A percentile compares a stretch with the other conserved stretches of the same genome.
Evolutionary conservation across 2,329 filamentous ascomycete species (phyloP).

Genomic region (Pyricularia pennisetigena): DNA sequence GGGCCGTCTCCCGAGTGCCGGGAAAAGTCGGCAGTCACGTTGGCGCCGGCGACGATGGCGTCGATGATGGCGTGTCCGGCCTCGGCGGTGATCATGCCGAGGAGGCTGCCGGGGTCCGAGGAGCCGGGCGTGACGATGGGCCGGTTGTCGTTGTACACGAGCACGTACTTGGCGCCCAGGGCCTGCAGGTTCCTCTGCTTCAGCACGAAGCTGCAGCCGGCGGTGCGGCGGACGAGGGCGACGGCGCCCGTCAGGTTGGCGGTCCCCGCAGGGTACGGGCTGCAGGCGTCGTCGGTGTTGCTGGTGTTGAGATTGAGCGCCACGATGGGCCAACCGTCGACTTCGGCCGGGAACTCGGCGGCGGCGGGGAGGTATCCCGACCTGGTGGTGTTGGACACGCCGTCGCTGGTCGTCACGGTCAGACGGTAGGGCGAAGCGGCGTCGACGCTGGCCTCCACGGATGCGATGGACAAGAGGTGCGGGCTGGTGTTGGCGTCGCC

Average conservation of each 20-base stretch:
- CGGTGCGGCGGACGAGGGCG: conserved; percentile 27
- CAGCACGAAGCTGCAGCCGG: conserved; percentile 6
- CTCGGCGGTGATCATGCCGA: not conserved
- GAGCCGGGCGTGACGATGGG: not conserved
- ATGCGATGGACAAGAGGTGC: conserved; percentile 32
- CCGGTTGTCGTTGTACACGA: conserved; percentile 17
- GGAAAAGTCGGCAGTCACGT: conserved; percentile 19
- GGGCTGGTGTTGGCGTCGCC: conserved; percentile 20
- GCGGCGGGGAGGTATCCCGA: conserved; percentile 9
- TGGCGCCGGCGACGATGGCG: conserved; percentile 17
- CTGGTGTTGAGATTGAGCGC: conserved; percentile 14
- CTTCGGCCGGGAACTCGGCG: conserved; percentile 8
- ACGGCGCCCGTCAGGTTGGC: conserved; percentile 29
- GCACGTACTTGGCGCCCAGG: conserved; percentile 18
- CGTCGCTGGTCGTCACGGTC: conserved; percentile 4
- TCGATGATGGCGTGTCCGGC: conserved; percentile 21
- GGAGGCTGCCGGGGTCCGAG: conserved; percentile 7
- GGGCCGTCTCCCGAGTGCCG: not conserved
- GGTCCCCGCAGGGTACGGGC: conserved; percentile 23
- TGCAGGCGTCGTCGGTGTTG: conserved; percentile 23
- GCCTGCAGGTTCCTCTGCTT: conserved; percentile 20
- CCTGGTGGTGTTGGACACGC: conserved; percentile 6
- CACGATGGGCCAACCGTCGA: conserved; percentile 14
- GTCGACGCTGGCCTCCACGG: conserved; percentile 19
- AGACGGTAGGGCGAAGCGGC: conserved; percentile 10